Base-by-base conservation (phyloP, 2,329 filamentous ascomycete genomes). In the Aschersonia sp. region DNA sequence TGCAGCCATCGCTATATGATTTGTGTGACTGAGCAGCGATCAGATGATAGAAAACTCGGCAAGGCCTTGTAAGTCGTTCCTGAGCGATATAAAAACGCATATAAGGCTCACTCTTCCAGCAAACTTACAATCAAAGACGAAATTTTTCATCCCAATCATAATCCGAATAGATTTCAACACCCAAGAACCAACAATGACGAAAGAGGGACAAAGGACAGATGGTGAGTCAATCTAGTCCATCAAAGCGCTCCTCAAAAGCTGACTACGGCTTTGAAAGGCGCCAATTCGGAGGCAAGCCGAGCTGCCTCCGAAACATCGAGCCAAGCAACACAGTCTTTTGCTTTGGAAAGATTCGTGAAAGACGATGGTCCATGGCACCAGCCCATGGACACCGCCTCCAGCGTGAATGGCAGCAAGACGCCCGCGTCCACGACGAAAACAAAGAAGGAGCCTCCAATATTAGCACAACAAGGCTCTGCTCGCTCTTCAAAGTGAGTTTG, bases 351-450 rank as follows among this genome's bases (percentile, higher is more conserved):
- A 22, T 50, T 47, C 31, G 43, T 43, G 29, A 39, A 9, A 10
- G 44, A 50, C 12, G 48, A 46, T 1, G 48, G 48, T 8, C 46
- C 48, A 14, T 47, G 46, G 48, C 40, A 47, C 32, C 43, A 45
- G 30, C 44, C 44, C 40, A 40, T 43, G 22, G 46, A 44, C 22
- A 45, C 32, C 11, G 11, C 40, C 22, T 29, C 48, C 7, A 40
- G 12, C 32, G 31, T 30, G 7, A 39, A 30, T 30, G 39, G 11
- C 10, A 11, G n/a, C 9, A 9, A 41, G 40, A 22, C 10, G 40
- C 8, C 35, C 4, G 40, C 40, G 39, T 30, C 44, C 32, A 9
- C 6, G n/a, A 44, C n/a, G 8, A 22, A 30, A 7, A 7, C 7
- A 35, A 32, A 14, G 39, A 39, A 35, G 30, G 32, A 41, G 12